phyloP scores from a whole-genome alignment of 148 eudicot genomes.

The Vaccinium vitisidaea region DNA sequence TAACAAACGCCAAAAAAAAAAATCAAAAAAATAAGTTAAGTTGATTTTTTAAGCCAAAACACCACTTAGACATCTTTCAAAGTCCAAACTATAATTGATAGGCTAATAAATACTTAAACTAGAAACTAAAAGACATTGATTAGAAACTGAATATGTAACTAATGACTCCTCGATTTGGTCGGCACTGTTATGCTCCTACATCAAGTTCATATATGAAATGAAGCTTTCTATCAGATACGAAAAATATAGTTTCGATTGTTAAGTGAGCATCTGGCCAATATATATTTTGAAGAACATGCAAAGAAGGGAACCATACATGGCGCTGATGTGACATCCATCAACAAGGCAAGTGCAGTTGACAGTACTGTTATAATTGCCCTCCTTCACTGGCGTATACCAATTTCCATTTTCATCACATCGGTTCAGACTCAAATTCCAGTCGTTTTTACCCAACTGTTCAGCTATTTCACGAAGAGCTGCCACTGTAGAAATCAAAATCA shows the following conservation, averaged over 20 bases:
- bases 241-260: neutral
- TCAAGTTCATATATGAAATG: neutral
- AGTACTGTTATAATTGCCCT: conserved; percentile 7
- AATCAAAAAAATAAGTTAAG: no score
- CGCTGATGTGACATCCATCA: conserved; percentile 23
- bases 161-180: no score
- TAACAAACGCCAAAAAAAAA: no score
- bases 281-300: neutral
- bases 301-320: conserved; percentile 20
- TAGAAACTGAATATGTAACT: no score
- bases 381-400: conserved; percentile 13
- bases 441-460: conserved; percentile 28
- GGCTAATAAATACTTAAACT: no score
- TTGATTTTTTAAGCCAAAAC: no score
- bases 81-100: no score
- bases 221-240: neutral
- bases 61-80: no score
- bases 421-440: conserved; percentile 32
- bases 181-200: no score
- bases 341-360: conserved; percentile 30
- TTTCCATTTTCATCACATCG: conserved; percentile 24
- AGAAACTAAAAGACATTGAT: no score
- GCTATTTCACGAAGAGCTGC: conserved; percentile 31
- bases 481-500: conserved; percentile 22
- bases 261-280: neutral